phyloP scores from a whole-genome alignment of 768 basidiomycete genomes.

The Tricholoma hemisulphureum region DNA sequence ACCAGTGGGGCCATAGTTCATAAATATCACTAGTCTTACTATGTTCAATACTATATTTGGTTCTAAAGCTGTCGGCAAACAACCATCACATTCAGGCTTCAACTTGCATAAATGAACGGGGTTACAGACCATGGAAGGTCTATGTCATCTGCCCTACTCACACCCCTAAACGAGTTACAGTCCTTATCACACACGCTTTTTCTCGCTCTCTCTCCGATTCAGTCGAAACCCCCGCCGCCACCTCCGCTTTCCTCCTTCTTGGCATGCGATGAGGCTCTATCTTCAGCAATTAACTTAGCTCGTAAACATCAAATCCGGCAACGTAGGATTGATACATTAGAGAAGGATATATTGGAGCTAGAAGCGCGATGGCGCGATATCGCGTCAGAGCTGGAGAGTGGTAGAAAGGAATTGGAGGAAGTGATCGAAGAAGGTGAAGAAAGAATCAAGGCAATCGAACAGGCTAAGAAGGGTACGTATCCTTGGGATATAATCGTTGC shows the following conservation, averaged over 20 bases:
- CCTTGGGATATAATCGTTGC: not conserved
- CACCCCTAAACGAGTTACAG: constrained; percentile 62
- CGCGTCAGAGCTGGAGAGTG: constrained; percentile 61
- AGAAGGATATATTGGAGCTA: constrained; percentile 66
- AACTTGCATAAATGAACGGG: not conserved
- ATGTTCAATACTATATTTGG: constrained; percentile 10
- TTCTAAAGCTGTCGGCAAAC: constrained; percentile 9
- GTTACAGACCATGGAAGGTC: constrained; percentile 29
- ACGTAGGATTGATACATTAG: constrained; percentile 66
- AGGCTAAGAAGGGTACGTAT: constrained; percentile 64
- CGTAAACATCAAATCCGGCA: constrained; percentile 76
- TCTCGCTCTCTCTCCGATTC: constrained; percentile 67
- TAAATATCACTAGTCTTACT: too few species aligned
- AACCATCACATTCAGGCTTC: not conserved
- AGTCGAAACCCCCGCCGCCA: constrained; percentile 60
- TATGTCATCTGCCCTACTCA: constrained; percentile 62
- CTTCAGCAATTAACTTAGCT: constrained; percentile 61
- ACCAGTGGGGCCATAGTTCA: not conserved
- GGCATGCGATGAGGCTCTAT: constrained; percentile 61
- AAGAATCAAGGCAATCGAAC: constrained; percentile 64
- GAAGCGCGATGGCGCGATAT: constrained; percentile 69
- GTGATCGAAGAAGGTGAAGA: constrained; percentile 76
- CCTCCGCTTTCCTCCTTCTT: constrained; percentile 61
- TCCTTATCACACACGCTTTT: constrained; percentile 67
- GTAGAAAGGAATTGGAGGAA: constrained; percentile 65